Evolutionary conservation across 1,139 yeast genomes (phyloP), one percentile per base, ranked within the genome.

Genomic region (Candida neerlandica): DNA sequence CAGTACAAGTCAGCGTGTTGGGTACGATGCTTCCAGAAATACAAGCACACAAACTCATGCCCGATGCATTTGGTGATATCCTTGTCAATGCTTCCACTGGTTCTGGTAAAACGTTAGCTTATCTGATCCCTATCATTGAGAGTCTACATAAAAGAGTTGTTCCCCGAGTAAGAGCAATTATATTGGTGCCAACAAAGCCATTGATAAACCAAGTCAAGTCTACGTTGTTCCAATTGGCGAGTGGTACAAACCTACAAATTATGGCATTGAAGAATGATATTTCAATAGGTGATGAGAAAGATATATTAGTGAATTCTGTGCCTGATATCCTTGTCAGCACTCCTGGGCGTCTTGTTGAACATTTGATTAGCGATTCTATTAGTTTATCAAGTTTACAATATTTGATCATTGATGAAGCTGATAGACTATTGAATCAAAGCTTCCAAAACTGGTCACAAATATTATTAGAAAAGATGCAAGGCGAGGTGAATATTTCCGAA

Each of bases 291-390:
- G 91, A 86, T 15, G 99, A 94, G 65, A 81, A 78, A 23, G 58
- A 58, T 1, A 80, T 77, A 55, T 66, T 89, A 29, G 47, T 51
- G 5, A 62, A 59, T 1, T 69, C 73, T 35, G 74, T 71, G 1
- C 96, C 97, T 0, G 98, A 94, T 66, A 81, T 94, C 6, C 61
- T 94, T 1, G 80, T 94, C 1, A 74, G 91, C 5, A 90, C 99
- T 0, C 99, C 99, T 0, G 99, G 99, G 54, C 79, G 99, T 64
- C 71, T 94, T 43, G 97, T 94, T 12, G 99, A 95, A 57, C 99
- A 94, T 66, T 65, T 92, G 42, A 69, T 71, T 35, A 62, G 64
- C 32, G 66, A 66, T 6, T 58, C 71, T 7, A 58, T 80, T 14
- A 66, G 65, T 50, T 65, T 90, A 50, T 66, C 70, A 19, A 72